These are phyloP conservation scores for Ophiostoma quercus DNA, from an alignment of 2,329 filamentous ascomycete genomes.

Conservation along the genomic window DNA sequence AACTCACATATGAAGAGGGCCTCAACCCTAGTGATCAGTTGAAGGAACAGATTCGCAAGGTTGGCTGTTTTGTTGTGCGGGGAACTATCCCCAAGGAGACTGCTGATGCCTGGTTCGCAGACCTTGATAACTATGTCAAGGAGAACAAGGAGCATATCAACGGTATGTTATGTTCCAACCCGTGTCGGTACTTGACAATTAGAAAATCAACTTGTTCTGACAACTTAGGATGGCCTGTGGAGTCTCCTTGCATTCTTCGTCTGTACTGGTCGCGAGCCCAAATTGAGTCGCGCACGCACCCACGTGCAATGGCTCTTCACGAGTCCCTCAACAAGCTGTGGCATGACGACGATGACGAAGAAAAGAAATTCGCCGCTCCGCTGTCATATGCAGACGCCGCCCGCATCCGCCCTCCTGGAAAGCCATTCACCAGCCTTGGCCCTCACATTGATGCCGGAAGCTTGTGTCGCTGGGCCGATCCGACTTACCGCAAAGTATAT, in stretches of 20 bases:
- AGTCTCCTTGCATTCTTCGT: conserved; percentile 38
- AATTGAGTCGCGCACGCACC: conserved; percentile 36
- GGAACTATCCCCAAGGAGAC: conserved; percentile 28
- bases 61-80: conserved; percentile 28
- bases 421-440: conserved; percentile 39
- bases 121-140: conserved; percentile 34
- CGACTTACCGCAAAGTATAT: conserved; percentile 37
- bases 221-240: conserved; percentile 35
- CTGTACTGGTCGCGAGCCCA: conserved; percentile 40
- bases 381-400: conserved; percentile 39
- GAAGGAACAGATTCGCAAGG: conserved; percentile 9
- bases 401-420: conserved; percentile 37
- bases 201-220: background rate
- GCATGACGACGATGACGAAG: conserved; percentile 33
- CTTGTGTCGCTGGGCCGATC: conserved; percentile 41
- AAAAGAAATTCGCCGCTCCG: conserved; percentile 34
- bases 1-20: background rate
- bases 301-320: conserved; percentile 37
- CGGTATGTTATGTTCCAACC: background rate
- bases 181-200: too few species aligned
- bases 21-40: background rate
- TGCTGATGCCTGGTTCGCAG: conserved; percentile 30
- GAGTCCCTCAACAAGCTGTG: conserved; percentile 38
- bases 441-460: conserved; percentile 43
- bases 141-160: conserved; percentile 31